Conservation (phyloP, 768 basidiomycete species). For the Russula ochroleuca region DNA sequence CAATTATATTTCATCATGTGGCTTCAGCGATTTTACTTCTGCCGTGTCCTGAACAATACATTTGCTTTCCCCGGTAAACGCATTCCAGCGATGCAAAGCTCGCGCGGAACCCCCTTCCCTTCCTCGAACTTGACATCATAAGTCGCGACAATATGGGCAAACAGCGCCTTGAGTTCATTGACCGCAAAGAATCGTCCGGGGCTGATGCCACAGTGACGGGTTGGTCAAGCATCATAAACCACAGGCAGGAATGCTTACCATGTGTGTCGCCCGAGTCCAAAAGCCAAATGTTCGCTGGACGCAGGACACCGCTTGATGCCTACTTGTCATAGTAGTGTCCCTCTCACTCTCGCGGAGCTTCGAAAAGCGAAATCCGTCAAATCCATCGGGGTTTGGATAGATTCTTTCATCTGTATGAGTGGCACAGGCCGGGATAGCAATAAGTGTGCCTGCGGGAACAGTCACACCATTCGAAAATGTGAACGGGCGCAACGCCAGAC, state of each 20-base stretch:
- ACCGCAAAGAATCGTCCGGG: background rate
- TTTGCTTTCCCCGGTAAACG: background rate
- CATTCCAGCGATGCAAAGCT: background rate
- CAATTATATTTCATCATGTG: too few species aligned
- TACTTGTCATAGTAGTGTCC: background rate
- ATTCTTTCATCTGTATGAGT: constrained; percentile 40
- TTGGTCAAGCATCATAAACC: too few species aligned
- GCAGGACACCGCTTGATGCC: too few species aligned
- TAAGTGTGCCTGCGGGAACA: constrained; percentile 39
- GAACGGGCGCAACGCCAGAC: constrained; percentile 32
- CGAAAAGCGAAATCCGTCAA: constrained; percentile 38
- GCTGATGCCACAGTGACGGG: background rate
- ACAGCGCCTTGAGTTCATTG: background rate
- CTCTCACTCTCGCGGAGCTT: constrained; percentile 23
- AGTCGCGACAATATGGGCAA: background rate
- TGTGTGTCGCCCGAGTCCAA: background rate
- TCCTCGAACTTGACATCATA: background rate
- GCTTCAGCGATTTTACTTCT: too few species aligned
- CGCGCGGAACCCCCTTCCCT: background rate
- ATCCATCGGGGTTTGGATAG: constrained; percentile 41
- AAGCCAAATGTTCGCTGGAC: background rate
- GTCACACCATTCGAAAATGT: constrained; percentile 6
- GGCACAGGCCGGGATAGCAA: constrained; percentile 34
- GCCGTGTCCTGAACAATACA: too few species aligned
- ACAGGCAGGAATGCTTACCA: background rate